Base-by-base conservation (phyloP, 1,139 yeast species). In the Suhomyces panamericanus region DNA sequence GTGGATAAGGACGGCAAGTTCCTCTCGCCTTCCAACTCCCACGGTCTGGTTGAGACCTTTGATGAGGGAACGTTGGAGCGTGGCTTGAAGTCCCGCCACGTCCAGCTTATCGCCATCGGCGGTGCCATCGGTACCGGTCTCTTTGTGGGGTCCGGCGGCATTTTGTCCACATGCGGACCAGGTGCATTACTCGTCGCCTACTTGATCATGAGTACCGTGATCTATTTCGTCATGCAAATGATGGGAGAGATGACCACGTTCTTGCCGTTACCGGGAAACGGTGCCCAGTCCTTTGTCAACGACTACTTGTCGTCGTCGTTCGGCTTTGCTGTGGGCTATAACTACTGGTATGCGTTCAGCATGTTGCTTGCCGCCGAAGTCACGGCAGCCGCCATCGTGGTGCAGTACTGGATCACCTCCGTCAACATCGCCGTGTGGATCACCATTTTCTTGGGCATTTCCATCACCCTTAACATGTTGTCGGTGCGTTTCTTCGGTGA, bases 231-330 rank as follows among this genome's bases (percentile, higher is more conserved):
- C 38, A 78, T 80, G 80, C 80, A 78, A 52, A 70, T 72, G 60
- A 62, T 82, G 48, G 85, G 80, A 17, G 88, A 81, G 57, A 80
- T 82, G 83, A 78, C 81, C 13, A 71, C 81, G 8, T 80, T 72
- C 50, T 65, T 80, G 41, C 87, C 87, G 0, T 50, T 69, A 27
- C 73, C 75, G 2, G 80, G 80, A 51, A 66, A 69, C 38, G 75
- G 75, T 26, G 67, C 75, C 20, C 71, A 67, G 43, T 57, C 70
- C 17, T 71, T 66, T 46, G 70, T 69, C 32, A 66, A 59, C 40
- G 70, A 68, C 44, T 72, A 64, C 51, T 51, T 68, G 30, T 69
- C 67, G 22, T 59, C 59, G 9, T 67, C 75, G 6, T 57, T 69
- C 42, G 77, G 76, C 3, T 70, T 78, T 55, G 78, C 81, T 8